Evolutionary conservation across 129 eudicot genomes (phyloP).

Genomic region (Saussurea involucrata): DNA sequence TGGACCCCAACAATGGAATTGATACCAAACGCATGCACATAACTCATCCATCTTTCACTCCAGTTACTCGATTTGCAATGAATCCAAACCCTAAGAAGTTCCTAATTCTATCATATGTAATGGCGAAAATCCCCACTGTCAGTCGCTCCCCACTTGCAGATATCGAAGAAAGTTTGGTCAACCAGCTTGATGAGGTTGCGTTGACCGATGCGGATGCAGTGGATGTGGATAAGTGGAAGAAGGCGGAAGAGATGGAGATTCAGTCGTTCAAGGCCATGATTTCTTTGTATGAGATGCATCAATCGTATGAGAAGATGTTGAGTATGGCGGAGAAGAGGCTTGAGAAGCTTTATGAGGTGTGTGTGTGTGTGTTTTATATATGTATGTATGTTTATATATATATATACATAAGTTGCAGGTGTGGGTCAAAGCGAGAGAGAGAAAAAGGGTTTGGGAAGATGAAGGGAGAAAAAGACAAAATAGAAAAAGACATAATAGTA

Average conservation of each 20-base stretch:
- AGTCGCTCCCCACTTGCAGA: no score
- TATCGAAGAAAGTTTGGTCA: no score
- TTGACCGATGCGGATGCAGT: slow-evolving; percentile 22
- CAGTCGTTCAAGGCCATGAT: slow-evolving; percentile 54
- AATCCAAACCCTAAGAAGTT: slow-evolving; percentile 66
- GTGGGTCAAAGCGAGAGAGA: no score
- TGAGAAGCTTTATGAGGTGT: slow-evolving; percentile 77
- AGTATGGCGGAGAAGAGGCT: slow-evolving; percentile 67
- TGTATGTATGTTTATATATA: no score
- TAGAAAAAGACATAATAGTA: no score
- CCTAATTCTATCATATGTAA: slow-evolving; percentile 71
- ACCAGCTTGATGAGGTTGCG: no score
- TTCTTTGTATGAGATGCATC: slow-evolving; percentile 72
- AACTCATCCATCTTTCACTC: not conserved
- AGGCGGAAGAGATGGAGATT: slow-evolving; percentile 42
- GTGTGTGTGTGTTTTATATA: no score
- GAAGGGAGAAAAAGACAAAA: no score
- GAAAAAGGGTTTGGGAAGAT: no score
- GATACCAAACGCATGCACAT: not conserved
- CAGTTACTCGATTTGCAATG: slow-evolving; percentile 30
- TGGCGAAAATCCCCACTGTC: slow-evolving; percentile 58
- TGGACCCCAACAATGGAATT: slow-evolving; percentile 10
- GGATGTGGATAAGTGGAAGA: slow-evolving; percentile 25
- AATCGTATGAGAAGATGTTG: slow-evolving; percentile 67
- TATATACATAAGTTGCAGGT: no score